Conservation (phyloP, 192 early-diverging fungal genomes). For the Mortierella hygrophila region DNA sequence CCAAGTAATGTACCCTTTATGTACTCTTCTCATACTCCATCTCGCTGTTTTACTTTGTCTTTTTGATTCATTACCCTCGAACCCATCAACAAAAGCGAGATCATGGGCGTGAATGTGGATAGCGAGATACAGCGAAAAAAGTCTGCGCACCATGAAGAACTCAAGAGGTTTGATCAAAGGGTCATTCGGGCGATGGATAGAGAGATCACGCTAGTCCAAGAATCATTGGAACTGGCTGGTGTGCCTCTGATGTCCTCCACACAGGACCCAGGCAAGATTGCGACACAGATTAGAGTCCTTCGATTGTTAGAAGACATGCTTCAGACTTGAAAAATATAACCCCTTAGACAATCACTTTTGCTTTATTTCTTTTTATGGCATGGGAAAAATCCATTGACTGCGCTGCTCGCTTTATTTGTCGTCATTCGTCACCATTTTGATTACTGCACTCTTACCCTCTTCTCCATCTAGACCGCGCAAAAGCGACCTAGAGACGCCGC, state of each 20-base stretch:
- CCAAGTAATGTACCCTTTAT: background rate
- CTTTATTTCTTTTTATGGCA: background rate
- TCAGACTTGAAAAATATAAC: constrained; percentile 1
- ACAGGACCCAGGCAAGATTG: constrained; percentile 24
- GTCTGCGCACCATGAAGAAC: constrained; percentile 13
- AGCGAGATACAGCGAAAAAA: constrained; percentile 12
- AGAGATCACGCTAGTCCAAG: constrained; percentile 22
- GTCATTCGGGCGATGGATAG: constrained; percentile 32
- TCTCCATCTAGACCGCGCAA: too few relatives aligned
- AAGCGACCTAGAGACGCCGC: too few relatives aligned
- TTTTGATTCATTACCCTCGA: background rate
- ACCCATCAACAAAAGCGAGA: constrained; percentile 28
- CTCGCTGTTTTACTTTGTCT: background rate
- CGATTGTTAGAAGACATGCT: constrained; percentile 48
- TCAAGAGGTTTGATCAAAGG: constrained; percentile 32
- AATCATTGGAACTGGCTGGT: constrained; percentile 5
- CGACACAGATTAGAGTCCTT: constrained; percentile 36
- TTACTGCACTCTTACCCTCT: background rate
- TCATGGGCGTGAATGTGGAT: constrained; percentile 35
- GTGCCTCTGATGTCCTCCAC: constrained; percentile 29
- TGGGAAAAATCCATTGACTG: background rate
- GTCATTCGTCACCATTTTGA: background rate
- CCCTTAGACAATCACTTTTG: background rate
- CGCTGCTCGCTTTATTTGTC: background rate
- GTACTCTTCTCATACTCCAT: background rate